These are phyloP conservation scores for Agastache rugosa DNA, from an alignment of 257 asterid genomes.

Conservation along the genomic window DNA sequence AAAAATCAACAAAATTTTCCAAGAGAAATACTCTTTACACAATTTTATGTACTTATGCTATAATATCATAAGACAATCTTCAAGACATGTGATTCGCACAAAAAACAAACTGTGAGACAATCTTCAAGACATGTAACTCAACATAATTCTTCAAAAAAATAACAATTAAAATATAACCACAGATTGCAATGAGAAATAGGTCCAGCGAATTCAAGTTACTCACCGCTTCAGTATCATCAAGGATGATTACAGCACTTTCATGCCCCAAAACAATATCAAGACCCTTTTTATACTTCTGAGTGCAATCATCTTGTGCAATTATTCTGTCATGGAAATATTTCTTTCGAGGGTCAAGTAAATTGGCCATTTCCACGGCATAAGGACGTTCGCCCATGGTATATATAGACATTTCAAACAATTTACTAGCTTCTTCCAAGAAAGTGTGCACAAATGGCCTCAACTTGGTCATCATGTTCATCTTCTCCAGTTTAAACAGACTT, in stretches of 20 bases:
- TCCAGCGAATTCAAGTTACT: slow-evolving; percentile 28
- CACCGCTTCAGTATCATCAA: slow-evolving; percentile 95
- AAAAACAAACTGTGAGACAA: background rate
- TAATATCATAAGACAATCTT: background rate
- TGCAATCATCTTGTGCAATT: slow-evolving; percentile 88
- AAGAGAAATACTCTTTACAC: background rate
- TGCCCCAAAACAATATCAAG: slow-evolving; percentile 95
- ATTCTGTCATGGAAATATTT: slow-evolving; percentile 77
- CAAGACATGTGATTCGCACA: background rate
- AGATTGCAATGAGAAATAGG: background rate
- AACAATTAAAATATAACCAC: background rate
- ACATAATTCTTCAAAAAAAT: background rate
- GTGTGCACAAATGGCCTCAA: slow-evolving; percentile 86
- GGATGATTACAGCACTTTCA: slow-evolving; percentile 88
- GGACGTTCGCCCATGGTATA: slow-evolving; percentile 97
- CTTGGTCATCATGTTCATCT: slow-evolving; percentile 93
- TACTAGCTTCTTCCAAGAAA: slow-evolving; percentile 76
- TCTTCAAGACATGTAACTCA: background rate
- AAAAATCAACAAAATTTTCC: background rate
- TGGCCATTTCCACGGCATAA: slow-evolving; percentile 89
- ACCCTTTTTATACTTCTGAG: slow-evolving; percentile 81
- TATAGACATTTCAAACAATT: slow-evolving; percentile 85
- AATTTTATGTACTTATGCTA: background rate
- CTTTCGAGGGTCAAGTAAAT: slow-evolving; percentile 76
- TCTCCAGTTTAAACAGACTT: slow-evolving; percentile 67